Evolutionary conservation across 257 asterid genomes (phyloP), one percentile per base, ranked within the genome.

Genomic region (Solanum tacnaense): DNA sequence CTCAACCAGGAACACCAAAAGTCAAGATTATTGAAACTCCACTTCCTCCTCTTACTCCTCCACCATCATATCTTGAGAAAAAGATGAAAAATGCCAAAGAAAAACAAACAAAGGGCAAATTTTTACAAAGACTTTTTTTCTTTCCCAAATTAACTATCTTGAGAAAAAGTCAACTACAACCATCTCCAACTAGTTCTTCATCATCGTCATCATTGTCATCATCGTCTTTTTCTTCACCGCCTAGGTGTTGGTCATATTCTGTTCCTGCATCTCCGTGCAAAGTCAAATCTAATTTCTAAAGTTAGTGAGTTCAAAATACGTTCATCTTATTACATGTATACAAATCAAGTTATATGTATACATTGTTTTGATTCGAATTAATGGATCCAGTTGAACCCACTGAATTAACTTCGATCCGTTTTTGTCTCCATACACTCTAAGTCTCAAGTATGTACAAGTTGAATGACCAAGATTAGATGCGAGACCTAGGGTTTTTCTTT

Each of bases 31-130:
- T 70, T 3, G 89, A 89, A 46, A 87, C 52, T 31, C 86, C 87
- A 25, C 76, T 89, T 72, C 93, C 93, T 32, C 93, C 93, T 78
- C 91, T 91, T 13, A 88, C 93, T 8, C 93, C 93, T 20, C 93
- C 93, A n/a, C 93, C 93, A 35, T 91, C 93, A 3, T 91, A 18
- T 78, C 88, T 68, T 35, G 5, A 65, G 72, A 71, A 39, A 84
- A 90, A 4, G 88, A 89, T 11, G 87, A 81, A 81, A 88, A 78
- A n/a, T 35, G 65, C 46, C 9, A 85, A 34, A 15, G 87, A 79
- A 25, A 88, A 62, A 5, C 89, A 87, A 46, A 44, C 86, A 27
- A 89, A 36, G 52, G 20, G 65, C 1, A 82, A 73, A 15, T 18
- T 88, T 15, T 87, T 91, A 58, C 89, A 86, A 25, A 39, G 8